These are phyloP conservation scores for Chenopodium album DNA, from an alignment of 148 eudicot species.

Conservation along the genomic window DNA sequence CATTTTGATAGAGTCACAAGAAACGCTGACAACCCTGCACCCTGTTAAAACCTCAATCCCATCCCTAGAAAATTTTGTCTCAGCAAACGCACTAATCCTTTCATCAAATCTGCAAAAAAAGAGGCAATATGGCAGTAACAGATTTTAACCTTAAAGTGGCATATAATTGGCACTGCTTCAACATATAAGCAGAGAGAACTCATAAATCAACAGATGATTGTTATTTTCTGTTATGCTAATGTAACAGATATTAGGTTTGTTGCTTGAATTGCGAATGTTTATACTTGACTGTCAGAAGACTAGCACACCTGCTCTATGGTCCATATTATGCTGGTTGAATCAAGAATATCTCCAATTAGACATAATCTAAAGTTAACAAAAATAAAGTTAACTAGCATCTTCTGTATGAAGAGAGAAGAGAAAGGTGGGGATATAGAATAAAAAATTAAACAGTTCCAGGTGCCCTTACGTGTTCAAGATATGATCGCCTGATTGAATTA, in stretches of 20 bases:
- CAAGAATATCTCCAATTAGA: neutral
- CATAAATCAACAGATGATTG: neutral
- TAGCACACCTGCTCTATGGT: neutral
- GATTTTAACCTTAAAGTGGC: neutral
- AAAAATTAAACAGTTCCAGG: neutral
- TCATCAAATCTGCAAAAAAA: conserved; percentile 58
- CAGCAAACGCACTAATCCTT: conserved; percentile 75
- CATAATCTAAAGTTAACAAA: neutral
- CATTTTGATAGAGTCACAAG: conserved; percentile 45
- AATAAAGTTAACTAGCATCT: neutral
- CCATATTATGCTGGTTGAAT: conserved; percentile 4
- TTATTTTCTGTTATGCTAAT: neutral
- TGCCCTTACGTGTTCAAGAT: conserved; percentile 65
- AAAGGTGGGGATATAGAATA: neutral
- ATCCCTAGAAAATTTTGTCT: conserved; percentile 64
- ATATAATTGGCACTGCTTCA: neutral
- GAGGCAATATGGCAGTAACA: conserved; percentile 1
- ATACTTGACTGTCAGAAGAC: neutral
- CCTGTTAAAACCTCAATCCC: conserved; percentile 70
- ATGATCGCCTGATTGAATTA: conserved; percentile 80
- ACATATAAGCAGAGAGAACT: neutral
- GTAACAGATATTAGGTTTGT: neutral
- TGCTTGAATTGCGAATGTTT: neutral
- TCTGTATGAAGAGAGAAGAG: neutral
- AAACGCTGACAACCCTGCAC: conserved; percentile 52